phyloP scores from a whole-genome alignment of 108 stramenopile species.

The Nannochloropsis salina region DNA sequence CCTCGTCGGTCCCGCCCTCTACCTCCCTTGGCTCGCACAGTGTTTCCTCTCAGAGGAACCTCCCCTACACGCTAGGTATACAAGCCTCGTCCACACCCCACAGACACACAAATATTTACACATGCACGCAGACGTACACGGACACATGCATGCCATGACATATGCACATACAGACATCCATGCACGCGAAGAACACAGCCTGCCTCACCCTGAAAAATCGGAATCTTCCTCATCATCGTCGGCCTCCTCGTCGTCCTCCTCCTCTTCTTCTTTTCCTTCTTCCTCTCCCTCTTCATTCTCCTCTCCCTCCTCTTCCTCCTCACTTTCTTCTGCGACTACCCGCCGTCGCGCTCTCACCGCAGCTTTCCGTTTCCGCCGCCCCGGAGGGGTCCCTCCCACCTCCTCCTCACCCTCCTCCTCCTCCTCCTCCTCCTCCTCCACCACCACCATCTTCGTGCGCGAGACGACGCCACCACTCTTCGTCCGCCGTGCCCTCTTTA shows the following conservation, averaged over 20 bases:
- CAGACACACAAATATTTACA: too few species aligned
- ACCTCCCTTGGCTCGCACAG: too few species aligned
- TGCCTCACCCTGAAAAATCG: conserved; percentile 10
- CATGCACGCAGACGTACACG: too few species aligned
- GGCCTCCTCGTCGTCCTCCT: background rate
- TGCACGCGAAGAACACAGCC: background rate
- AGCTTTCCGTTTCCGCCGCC: background rate
- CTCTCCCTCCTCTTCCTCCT: background rate
- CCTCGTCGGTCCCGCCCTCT: too few species aligned
- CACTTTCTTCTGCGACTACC: background rate
- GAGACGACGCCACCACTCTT: background rate
- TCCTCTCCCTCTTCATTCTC: background rate
- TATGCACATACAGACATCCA: too few species aligned
- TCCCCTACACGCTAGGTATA: too few species aligned
- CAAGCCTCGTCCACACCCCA: too few species aligned
- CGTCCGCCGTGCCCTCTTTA: background rate
- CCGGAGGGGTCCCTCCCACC: background rate
- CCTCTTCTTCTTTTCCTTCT: background rate
- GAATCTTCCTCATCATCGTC: background rate
- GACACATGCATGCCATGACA: too few species aligned
- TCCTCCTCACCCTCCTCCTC: conserved; percentile 18
- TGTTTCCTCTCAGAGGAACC: too few species aligned
- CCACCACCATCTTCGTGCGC: background rate
- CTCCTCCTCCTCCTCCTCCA: conserved; percentile 24
- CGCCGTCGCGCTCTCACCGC: background rate